Base-by-base conservation (phyloP, 257 asterid species). In the Salvia rosmarinus region DNA sequence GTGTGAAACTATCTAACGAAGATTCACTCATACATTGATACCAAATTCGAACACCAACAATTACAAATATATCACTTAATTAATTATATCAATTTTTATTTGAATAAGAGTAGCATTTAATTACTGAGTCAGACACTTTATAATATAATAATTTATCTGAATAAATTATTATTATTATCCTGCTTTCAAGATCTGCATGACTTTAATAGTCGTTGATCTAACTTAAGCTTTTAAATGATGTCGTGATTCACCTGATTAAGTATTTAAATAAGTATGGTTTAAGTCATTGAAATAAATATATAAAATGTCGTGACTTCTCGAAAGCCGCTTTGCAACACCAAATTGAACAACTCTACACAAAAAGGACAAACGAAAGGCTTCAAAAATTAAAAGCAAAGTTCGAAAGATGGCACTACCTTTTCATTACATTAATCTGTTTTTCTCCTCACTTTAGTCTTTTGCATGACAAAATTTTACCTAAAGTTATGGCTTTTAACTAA, bases 361-460 rank as follows among this genome's bases (percentile, higher is more conserved):
- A 60, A 42, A 67, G 46, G 20, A 55, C 51, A 55, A n/a, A 30
- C 50, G 2, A 74, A 37, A 39, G 42, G 43, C 39, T 71, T 16
- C 64, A 70, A 65, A 67, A 67, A 71, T 46, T 49, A 30, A 65
- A 73, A 65, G 23, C 37, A n/a, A n/a, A n/a, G n/a, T n/a, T n/a
- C n/a, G n/a, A n/a, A n/a, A n/a, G n/a, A n/a, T 42, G 68, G 46
- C 77, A 59, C 34, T 3, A 52, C 20, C 32, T 52, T 20, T 52
- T 52, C 9, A 21, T 20, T 19, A 20, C 6, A 9, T 9, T 20
- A 28, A 28, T 28, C 62, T 12, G 30, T 9, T 2, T 11, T 68
- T 61, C 28, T 12, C 37, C 5, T 19, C 5, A 4, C 17, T 39
- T 54, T 61, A 30, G 20, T 52, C 32, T 54, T 63, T 42, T 10